Base-by-base conservation (phyloP, 2,329 filamentous ascomycete genomes). In the Hymenoscyphus salicellus region DNA sequence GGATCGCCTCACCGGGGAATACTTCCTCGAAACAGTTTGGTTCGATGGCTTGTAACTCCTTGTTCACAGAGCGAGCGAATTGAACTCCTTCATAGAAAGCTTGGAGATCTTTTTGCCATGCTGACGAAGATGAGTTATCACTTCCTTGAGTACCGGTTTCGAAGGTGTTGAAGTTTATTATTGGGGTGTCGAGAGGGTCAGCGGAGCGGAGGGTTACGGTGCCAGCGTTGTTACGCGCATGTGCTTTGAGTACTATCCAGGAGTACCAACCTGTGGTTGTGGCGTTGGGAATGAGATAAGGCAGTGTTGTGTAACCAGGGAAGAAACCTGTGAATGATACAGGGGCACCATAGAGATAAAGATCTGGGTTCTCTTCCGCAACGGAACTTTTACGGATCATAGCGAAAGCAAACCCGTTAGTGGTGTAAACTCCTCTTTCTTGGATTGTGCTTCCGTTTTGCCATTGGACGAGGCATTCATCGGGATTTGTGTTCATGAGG, bases 131-230 rank as follows among this genome's bases (percentile, higher is more conserved):
- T 2, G 32, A 33, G 7, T 33, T 33, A 8, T 33, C 32, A 10
- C 32, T 33, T 4, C 59, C 26, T 16, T 63, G 33, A 49, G 56
- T 77, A 10, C 83, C 82, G 23, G 80, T 78, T 28, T 73, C 77
- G 76, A 84, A 88, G 74, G 83, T 88, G 75, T 86, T 84, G 78
- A 87, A 89, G 59, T 79, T 78, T 68, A 91, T 89, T 6, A 83
- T 74, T 0, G 89, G 89, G 3, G 81, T 78, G 62, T 90, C 88
- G 0, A 84, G 82, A 0, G 89, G 88, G 72, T 91, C 83, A 0
- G 83, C 77, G 0, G 85, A 87, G n/a, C 79, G 79, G 4, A 92
- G 82, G 2, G 76, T 81, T 4, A 92, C 88, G 1, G 81, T 83
- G 10, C 89, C 89, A 6, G 83, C 83, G 1, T 72, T 78, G 66